Evolutionary conservation across 2,329 filamentous ascomycete species (phyloP), one percentile per base, ranked within the genome.

Genomic region (Xylariaceae sp.): DNA sequence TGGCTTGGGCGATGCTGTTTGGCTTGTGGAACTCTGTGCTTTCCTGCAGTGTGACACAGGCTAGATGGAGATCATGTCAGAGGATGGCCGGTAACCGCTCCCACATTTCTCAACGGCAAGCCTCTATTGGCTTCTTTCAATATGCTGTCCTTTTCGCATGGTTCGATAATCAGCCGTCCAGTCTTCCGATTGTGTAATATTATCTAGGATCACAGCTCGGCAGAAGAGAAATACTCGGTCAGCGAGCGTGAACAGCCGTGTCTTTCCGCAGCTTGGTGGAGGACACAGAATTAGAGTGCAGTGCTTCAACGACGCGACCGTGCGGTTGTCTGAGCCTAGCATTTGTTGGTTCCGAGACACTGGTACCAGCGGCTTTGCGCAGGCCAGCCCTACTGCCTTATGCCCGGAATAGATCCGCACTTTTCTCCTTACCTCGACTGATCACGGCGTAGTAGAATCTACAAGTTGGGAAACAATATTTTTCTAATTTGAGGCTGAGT

Each of bases 41-140:
- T 19, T 39, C 29, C 53, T 50, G 51, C 39, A 47, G 33, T 54
- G 49, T 34, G 16, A 58, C 56, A 26, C 16, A 33, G 21, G 19
- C 14, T 28, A 33, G 46, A 36, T n/a, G n/a, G 45, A 36, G 33
- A 37, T 48, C 31, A 39, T 58, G 50, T 45, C 37, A 26, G 28
- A 26, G 28, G 44, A 26, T 34, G 31, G 40, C 31, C 31, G 48
- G 33, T 36, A n/a, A 33, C 40, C 21, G 16, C 31, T n/a, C 26
- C 40, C 9, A 8, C 16, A 40, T 36, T 44, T 23, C 28, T n/a
- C n/a, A n/a, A n/a, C n/a, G n/a, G n/a, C n/a, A n/a, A n/a, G n/a
- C n/a, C n/a, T n/a, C n/a, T 33, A 55, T 51, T 58, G 51, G 56
- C 33, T 41, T 26, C 16, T 14, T 33, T 37, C n/a, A 6, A 24